Base-by-base conservation (phyloP, 2,329 filamentous ascomycete species). In the Geosmithia morbida region DNA sequence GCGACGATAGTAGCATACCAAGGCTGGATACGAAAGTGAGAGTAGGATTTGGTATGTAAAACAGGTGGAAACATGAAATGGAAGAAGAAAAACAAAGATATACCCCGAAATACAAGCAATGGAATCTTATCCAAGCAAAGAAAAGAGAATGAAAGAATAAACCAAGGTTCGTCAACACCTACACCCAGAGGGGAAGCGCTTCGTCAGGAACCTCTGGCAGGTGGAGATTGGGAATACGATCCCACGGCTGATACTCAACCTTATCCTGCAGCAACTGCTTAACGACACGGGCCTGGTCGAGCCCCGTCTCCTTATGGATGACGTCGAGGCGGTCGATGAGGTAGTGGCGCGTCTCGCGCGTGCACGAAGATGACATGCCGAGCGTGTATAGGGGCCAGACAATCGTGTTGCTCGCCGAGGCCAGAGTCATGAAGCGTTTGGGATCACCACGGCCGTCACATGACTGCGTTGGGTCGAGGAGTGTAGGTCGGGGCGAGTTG, bases 381-480 rank as follows among this genome's bases (percentile, higher is more conserved):
- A 70, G 63, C 11, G 68, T 64, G 48, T 71, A 74, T 3, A 74
- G 60, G 4, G 71, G 71, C 70, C 69, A 73, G 40, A 74, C 65
- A 8, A 72, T 63, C 16, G 67, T 67, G 51, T 71, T 69, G 20
- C 69, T 69, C 1, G 68, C 65, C 8, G 69, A 70, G 0, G 66
- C 68, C 7, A 74, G 59, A 4, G 69, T 66, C 66, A 74, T 67
- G 55, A 71, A 70, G 20, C 69, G 61, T 49, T 65, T 64, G 1
- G 67, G 65, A 41, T 66, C 63, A 43, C 64, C 61, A 7, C 48
- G 45, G 20, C 49, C 45, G 41, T 49, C 48, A 30, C 41, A 57
- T 1, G 61, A 61, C 30, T 64, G 60, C 7, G 63, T 64, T 2
- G 66, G 62, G 43, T 70, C 65, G 26, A 67, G 57, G 11, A 71